Base-by-base conservation (phyloP, 2,329 filamentous ascomycete genomes). In the Fusarium dimerum region DNA sequence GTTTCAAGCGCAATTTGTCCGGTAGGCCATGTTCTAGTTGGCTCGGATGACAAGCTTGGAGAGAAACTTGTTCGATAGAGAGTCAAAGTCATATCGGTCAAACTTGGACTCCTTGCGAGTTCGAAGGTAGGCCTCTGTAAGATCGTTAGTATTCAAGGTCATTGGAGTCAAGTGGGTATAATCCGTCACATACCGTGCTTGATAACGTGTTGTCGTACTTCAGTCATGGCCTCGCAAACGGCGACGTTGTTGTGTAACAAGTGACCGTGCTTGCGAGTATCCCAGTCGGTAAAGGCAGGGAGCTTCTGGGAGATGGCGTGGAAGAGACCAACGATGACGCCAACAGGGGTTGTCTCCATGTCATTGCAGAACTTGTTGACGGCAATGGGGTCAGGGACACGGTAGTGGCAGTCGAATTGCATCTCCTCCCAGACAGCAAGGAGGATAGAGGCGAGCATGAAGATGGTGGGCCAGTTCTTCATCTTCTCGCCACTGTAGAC, bases 381-480 rank as follows among this genome's bases (percentile, higher is more conserved):
- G 6, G 89, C 88, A 45, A 83, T 80, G 48, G 88, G 82, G 70
- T 97, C 92, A 5, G 90, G 91, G 4, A 95, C 87, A 47, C 93
- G 89, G 81, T 96, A 97, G 76, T 96, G 90, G 80, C 90, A 95
- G 76, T 97, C 93, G 68, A 97, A 97, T 73, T 97, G 92, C 86
- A 97, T 97, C 81, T 96, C 89, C 73, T 97, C 93, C 93, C 93
- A 97, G 17, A 97, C 91, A 11, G 90, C 90, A 44, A 97, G 81
- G 34, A 97, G 84, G 58, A 97, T 94, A 5, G 90, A 92, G 10
- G 92, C 93, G 50, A 97, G 81, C 84, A 97, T 95, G 81, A 97
- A 97, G 71, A 97, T 97, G 45, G 92, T 97, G 2, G 93, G 93
- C 93, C 93, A 97, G 78, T 97, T 96, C 85, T 96, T 97, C 64